These are phyloP conservation scores for Didymella pinodella DNA, from an alignment of 2,329 filamentous ascomycete genomes.

Conservation along the genomic window DNA sequence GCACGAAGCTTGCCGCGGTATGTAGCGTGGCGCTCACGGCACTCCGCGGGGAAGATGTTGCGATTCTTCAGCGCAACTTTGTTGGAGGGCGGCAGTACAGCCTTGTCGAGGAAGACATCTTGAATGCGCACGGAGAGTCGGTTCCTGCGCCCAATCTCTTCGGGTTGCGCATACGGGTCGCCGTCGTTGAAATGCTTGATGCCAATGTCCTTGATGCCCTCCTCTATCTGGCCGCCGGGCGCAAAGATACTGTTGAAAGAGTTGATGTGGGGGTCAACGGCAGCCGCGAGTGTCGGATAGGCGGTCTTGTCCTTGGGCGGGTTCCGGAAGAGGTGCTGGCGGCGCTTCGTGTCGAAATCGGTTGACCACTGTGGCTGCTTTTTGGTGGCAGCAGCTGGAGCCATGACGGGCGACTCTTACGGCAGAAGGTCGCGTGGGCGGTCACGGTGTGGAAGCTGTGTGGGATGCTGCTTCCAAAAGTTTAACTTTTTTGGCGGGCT, in stretches of 20 bases:
- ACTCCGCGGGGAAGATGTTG: conserved; percentile 90
- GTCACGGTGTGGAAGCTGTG: conserved; percentile 12
- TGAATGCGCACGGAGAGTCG: conserved; percentile 79
- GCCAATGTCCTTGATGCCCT: conserved; percentile 87
- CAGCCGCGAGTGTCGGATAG: conserved; percentile 83
- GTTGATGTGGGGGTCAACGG: conserved; percentile 91
- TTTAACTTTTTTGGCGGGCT: conserved; percentile 23
- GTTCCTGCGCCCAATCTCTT: conserved; percentile 72
- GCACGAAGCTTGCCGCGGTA: conserved; percentile 88
- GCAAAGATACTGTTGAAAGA: conserved; percentile 93
- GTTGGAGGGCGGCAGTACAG: conserved; percentile 79
- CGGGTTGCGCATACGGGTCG: conserved; percentile 60
- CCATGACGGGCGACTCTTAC: conserved; percentile 36
- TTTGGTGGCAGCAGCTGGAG: conserved; percentile 60
- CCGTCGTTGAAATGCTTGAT: conserved; percentile 88
- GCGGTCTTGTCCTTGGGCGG: conserved; percentile 87
- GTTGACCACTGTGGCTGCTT: conserved; percentile 72
- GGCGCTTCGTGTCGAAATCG: conserved; percentile 83
- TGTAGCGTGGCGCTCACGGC: conserved; percentile 89
- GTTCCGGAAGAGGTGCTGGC: conserved; percentile 87
- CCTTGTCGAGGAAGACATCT: conserved; percentile 82
- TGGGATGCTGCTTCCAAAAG: conserved; percentile 13
- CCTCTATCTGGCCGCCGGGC: conserved; percentile 73
- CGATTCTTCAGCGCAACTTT: conserved; percentile 81
- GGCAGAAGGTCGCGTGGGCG: conserved; percentile 17